Base-by-base conservation (phyloP, 345 rosid species). In the Populus simonii region DNA sequence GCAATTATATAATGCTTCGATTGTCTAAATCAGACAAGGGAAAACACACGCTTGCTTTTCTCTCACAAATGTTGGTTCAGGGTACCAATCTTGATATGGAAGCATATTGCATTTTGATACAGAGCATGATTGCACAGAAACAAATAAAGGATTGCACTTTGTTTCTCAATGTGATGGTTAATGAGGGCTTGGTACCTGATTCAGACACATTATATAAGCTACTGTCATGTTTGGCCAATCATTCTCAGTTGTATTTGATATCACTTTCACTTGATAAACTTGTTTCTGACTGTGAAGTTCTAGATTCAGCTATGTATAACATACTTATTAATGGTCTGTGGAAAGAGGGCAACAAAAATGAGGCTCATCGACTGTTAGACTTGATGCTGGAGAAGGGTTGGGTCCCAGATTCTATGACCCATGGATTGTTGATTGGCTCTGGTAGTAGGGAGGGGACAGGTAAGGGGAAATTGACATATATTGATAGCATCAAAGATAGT, bases 381-480 rank as follows among this genome's bases (percentile, higher is more conserved):
- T 39, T 69, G 62, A 89, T 88, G 92, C 76, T 89, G 82, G 89
- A 84, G 80, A 89, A 69, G 76, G 89, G 89, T 70, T 89, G 88
- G 88, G 81, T 88, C 9, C 90, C 89, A 0, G 86, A 85, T 85
- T 76, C 85, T 62, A 57, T 63, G 23, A 85, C 87, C 36, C 92
- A 89, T 63, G n/a, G 81, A 25, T 83, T 82, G 82, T 76, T 89
- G 78, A 78, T 86, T 66, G 88, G 89, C 33, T 82, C 82, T n/a
- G 47, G 29, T 77, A 57, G 49, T 59, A 33, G 35, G 33, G 80
- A 81, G 75, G 83, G 76, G 78, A 80, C 35, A 63, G 51, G 74
- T 29, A 61, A 68, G 53, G 63, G 70, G 79, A 62, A 23, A 20
- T 45, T 45, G 69, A 57, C 23, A 0, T 41, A 17, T 76, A 81